Conservation (phyloP, 192 early-diverging fungal genomes). For the Thoreauomyces humboldtii region DNA sequence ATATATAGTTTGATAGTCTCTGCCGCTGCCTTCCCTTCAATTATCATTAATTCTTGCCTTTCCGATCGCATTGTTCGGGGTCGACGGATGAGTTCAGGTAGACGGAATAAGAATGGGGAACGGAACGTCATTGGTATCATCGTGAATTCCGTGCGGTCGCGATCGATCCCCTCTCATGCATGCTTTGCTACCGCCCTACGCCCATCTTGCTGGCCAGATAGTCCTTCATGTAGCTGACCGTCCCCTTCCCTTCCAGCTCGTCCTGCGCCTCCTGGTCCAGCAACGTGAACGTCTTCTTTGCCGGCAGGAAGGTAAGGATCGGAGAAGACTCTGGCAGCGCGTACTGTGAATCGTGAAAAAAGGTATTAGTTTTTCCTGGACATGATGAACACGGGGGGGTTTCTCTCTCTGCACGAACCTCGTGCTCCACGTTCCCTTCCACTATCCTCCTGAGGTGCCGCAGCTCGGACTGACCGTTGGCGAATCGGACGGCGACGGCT, state of each 20-base stretch:
- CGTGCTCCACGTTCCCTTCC: constrained; percentile 11
- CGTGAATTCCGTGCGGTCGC: too few species aligned
- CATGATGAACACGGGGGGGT: not conserved
- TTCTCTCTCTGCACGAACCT: too few species aligned
- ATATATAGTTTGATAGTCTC: too few species aligned
- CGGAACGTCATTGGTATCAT: too few species aligned
- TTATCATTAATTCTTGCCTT: too few species aligned
- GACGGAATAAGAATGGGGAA: too few species aligned
- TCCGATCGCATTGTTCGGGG: too few species aligned
- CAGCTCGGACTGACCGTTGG: constrained; percentile 12
- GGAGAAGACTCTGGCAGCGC: constrained; percentile 6
- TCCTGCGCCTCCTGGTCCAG: constrained; percentile 25
- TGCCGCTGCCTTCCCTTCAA: too few species aligned
- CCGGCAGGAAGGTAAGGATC: constrained; percentile 10
- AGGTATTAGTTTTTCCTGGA: not conserved
- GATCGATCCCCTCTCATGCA: too few species aligned
- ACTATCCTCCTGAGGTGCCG: constrained; percentile 5
- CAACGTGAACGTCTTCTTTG: constrained; percentile 16
- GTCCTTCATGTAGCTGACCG: constrained; percentile 19
- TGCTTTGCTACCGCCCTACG: too few species aligned
- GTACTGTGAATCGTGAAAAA: not conserved
- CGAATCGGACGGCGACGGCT: not conserved
- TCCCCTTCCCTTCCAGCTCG: constrained; percentile 9
- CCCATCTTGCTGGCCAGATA: constrained; percentile 29
- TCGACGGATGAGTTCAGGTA: too few species aligned